Evolutionary conservation across 306 rosid species (phyloP), one percentile per base, ranked within the genome.

Genomic region (Cucumis melo): DNA sequence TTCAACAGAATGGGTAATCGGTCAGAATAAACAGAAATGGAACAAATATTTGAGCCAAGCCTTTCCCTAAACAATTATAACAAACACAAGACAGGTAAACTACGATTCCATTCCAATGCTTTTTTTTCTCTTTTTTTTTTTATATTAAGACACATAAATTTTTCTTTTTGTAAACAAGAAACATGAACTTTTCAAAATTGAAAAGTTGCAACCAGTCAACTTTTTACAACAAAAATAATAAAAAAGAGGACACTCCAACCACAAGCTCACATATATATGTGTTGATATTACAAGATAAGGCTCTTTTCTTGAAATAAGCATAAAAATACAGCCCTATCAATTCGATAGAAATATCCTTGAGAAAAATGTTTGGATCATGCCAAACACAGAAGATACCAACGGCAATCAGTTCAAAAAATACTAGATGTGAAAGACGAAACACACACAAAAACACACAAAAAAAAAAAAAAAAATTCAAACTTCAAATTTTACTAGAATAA

Each of bases 1-100:
- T 94, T 81, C 81, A 78, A 73, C 59, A 73, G 78, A 68, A 77
- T 19, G 74, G 5, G 32, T 42, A 75, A 32, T 10, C 12, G 23
- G 21, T 27, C 32, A 5, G 46, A 56, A 21, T 48, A 58, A 67
- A 21, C 32, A 67, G 32, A 44, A 44, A 13, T 68, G 21, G 21
- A 29, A 62, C 41, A 29, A 32, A 29, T 32, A 62, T 34, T 62
- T 62, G 21, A 62, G 68, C 29, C 50, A 17, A 39, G 48, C 46
- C 72, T 65, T 38, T 65, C n/a, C 41, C 48, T 8, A 34, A 7
- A 65, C 4, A 1, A 12, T 36, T 38, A 65, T 38, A 44, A 32
- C 70, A 63, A 24, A 59, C 32, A 20, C 23, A 32, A 32, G 70
- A 63, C 65, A 24, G 19, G 34, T 11, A 24, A 24, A 24, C 5